A percentile compares a stretch with the other conserved stretches of the same genome.
phyloP scores from a whole-genome alignment of 2,329 filamentous ascomycete species.

The Exophiala bonariae region DNA sequence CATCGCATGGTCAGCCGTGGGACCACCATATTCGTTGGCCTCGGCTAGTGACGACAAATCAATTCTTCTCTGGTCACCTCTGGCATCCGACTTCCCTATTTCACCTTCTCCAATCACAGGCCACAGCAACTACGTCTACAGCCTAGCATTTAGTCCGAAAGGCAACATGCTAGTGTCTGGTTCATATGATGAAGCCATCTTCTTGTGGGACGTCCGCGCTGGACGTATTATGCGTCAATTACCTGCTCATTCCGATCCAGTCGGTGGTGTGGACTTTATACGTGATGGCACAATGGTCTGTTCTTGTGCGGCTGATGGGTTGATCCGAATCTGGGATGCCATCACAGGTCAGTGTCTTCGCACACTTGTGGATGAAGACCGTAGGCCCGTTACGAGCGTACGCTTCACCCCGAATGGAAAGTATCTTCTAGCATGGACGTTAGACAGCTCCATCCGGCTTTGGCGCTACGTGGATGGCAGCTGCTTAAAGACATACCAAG shows the following conservation, averaged over 20 bases:
- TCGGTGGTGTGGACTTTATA: conserved; percentile 90
- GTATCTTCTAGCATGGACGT: conserved; percentile 85
- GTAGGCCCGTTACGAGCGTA: conserved; percentile 83
- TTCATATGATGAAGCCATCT: conserved; percentile 95
- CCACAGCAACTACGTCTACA: conserved; percentile 96
- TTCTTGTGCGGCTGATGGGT: conserved; percentile 85
- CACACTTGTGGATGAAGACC: conserved; percentile 94
- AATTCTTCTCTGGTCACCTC: conserved; percentile 84
- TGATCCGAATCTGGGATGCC: conserved; percentile 95
- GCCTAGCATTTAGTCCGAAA: conserved; percentile 92
- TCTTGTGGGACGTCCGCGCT: conserved; percentile 91
- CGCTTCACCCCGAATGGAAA: conserved; percentile 93
- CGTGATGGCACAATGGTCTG: conserved; percentile 88
- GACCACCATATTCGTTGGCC: conserved; percentile 68
- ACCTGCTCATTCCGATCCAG: conserved; percentile 92
- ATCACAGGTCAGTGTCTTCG: conserved; percentile 91
- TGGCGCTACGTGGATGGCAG: conserved; percentile 94
- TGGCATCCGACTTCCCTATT: conserved; percentile 58
- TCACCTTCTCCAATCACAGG: conserved; percentile 62
- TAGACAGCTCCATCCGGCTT: conserved; percentile 84
- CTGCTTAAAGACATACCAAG: conserved; percentile 96
- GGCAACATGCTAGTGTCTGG: conserved; percentile 95
- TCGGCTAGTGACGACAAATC: conserved; percentile 95
- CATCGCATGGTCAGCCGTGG: conserved; percentile 91
- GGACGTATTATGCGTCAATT: conserved; percentile 85